phyloP scores from a whole-genome alignment of 441 rosid species.

The Flueggea neowawraea region DNA sequence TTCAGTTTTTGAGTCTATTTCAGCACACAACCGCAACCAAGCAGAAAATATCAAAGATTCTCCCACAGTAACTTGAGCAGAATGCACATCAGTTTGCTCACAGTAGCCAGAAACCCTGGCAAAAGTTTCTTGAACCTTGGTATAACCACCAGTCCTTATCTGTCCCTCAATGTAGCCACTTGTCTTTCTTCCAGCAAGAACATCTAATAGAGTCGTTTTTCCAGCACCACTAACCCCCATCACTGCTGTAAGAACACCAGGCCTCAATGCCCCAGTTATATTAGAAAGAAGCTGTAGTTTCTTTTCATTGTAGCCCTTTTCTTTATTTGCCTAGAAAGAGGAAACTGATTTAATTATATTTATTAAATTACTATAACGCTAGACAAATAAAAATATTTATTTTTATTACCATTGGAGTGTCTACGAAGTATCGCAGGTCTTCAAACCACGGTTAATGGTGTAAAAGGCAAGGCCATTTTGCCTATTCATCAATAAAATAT shows the following conservation, averaged over 20 bases:
- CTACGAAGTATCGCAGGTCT: slow-evolving; percentile 18
- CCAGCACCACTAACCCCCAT: slow-evolving; percentile 32
- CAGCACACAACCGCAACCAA: slow-evolving; percentile 21
- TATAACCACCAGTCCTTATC: slow-evolving; percentile 19
- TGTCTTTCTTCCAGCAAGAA: slow-evolving; percentile 23
- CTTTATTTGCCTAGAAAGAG: slow-evolving; percentile 24
- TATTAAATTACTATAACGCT: too few relatives aligned
- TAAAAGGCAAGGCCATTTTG: slow-evolving; percentile 16
- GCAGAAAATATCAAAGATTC: slow-evolving; percentile 25
- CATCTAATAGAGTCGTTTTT: slow-evolving; percentile 28
- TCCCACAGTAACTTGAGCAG: slow-evolving; percentile 22
- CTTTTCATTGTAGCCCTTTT: slow-evolving; percentile 18
- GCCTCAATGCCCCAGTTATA: slow-evolving; percentile 20
- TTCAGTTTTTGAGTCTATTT: slow-evolving; percentile 13
- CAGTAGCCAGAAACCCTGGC: too few relatives aligned
- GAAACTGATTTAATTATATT: too few relatives aligned
- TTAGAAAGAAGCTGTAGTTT: slow-evolving; percentile 18
- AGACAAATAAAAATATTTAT: too few relatives aligned
- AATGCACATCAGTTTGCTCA: slow-evolving; percentile 27
- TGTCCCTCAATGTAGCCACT: slow-evolving; percentile 21
- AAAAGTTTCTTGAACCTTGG: slow-evolving; percentile 20
- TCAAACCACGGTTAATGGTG: slow-evolving; percentile 10
- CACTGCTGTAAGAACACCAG: slow-evolving; percentile 20
- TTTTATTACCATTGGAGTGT: slow-evolving; percentile 12
- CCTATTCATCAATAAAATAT: neutral